Evolutionary conservation across 805 yeast genomes (phyloP).

Genomic region (Saccharomycopsis olivae): DNA sequence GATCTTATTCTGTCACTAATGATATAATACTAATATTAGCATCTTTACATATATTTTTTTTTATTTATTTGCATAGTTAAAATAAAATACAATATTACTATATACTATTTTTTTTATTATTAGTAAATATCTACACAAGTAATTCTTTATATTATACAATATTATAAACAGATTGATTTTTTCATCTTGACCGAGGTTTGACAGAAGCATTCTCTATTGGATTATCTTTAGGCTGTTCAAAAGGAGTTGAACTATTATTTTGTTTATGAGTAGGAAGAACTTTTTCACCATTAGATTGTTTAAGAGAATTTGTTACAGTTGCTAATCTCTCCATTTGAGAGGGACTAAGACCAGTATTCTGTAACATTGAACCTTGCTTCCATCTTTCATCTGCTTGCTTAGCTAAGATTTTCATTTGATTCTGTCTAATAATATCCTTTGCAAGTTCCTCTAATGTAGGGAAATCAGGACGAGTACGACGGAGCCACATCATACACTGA

Average conservation of each 20-base stretch:
- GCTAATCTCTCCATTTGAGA: conserved; percentile 10
- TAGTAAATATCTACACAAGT: too few species aligned
- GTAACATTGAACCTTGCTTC: conserved; percentile 19
- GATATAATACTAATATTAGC: too few species aligned
- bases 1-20: too few species aligned
- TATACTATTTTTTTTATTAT: too few species aligned
- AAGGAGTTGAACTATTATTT: not conserved
- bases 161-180: too few species aligned
- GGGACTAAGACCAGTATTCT: conserved; percentile 11
- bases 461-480: conserved; percentile 45
- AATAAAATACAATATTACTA: too few species aligned
- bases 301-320: not conserved
- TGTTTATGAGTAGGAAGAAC: not conserved
- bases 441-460: conserved; percentile 58
- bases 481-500: conserved; percentile 77
- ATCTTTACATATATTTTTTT: too few species aligned
- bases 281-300: not conserved
- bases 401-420: conserved; percentile 32
- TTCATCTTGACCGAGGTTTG: conserved; percentile 25
- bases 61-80: too few species aligned
- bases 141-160: too few species aligned
- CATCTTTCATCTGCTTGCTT: conserved; percentile 23
- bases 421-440: conserved; percentile 46
- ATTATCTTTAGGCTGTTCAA: conserved; percentile 12
- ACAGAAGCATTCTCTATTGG: conserved; percentile 32